Conservation (phyloP, 176 grass and related monocot genomes). For the Aegilops longissima region DNA sequence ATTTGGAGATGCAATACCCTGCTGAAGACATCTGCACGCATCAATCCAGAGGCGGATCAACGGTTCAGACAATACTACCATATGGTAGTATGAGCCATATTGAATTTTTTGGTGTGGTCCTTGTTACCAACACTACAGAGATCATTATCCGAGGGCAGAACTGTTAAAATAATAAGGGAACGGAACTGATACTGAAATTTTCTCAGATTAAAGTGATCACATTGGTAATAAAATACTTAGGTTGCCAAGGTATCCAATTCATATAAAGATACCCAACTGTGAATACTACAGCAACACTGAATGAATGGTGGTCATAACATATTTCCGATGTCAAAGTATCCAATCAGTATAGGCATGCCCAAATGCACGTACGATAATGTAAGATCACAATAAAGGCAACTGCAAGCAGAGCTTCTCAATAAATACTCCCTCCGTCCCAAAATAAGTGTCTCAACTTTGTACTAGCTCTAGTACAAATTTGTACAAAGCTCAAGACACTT, state of each 20-base stretch:
- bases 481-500: too few relatives aligned
- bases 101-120: not conserved
- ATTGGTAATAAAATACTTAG: not conserved
- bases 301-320: too few relatives aligned
- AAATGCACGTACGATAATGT: not conserved
- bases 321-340: not conserved
- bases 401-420: not conserved
- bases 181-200: conserved; percentile 5
- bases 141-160: not conserved
- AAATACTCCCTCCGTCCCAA: too few relatives aligned
- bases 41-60: too few relatives aligned
- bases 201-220: not conserved
- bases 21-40: too few relatives aligned
- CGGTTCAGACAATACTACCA: too few relatives aligned
- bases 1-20: too few relatives aligned
- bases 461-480: too few relatives aligned
- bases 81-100: too few relatives aligned
- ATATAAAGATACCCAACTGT: not conserved
- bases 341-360: not conserved
- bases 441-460: too few relatives aligned
- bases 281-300: not conserved
- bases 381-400: not conserved
- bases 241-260: conserved; percentile 1
- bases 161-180: not conserved
- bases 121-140: not conserved